Evolutionary conservation across 306 rosid species (phyloP).

Genomic region (Sesbania bispinosa): DNA sequence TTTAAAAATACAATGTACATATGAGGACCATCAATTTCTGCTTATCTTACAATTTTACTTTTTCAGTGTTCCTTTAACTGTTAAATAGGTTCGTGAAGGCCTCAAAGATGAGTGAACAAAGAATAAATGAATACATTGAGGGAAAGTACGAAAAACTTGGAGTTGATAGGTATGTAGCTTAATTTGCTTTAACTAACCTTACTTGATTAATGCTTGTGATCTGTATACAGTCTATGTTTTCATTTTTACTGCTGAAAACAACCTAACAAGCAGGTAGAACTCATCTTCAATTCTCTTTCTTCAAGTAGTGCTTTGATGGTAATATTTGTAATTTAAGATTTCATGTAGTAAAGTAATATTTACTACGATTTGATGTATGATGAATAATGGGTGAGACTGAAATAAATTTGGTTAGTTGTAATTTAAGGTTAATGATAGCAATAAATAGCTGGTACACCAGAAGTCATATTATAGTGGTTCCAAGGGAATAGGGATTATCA

Average conservation of each 20-base stretch:
- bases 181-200: neutral
- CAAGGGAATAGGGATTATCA: constrained; percentile 14
- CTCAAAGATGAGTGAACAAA: constrained; percentile 58
- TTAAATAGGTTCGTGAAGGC: constrained; percentile 85
- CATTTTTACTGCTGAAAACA: neutral
- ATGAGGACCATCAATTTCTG: neutral
- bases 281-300: neutral
- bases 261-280: neutral
- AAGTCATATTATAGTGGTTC: neutral
- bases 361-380: constrained; percentile 9
- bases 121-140: constrained; percentile 76
- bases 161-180: constrained; percentile 67
- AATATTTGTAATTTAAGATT: constrained; percentile 3
- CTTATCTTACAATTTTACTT: neutral
- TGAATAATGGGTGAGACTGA: neutral
- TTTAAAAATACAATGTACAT: neutral
- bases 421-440: neutral
- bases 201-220: constrained; percentile 11
- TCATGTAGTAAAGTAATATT: neutral
- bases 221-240: neutral
- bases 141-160: constrained; percentile 94
- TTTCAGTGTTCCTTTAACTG: constrained; percentile 38
- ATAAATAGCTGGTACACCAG: neutral
- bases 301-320: neutral
- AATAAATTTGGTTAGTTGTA: neutral